phyloP scores from a whole-genome alignment of 495 filamentous ascomycete genomes.

The Neurospora africana region DNA sequence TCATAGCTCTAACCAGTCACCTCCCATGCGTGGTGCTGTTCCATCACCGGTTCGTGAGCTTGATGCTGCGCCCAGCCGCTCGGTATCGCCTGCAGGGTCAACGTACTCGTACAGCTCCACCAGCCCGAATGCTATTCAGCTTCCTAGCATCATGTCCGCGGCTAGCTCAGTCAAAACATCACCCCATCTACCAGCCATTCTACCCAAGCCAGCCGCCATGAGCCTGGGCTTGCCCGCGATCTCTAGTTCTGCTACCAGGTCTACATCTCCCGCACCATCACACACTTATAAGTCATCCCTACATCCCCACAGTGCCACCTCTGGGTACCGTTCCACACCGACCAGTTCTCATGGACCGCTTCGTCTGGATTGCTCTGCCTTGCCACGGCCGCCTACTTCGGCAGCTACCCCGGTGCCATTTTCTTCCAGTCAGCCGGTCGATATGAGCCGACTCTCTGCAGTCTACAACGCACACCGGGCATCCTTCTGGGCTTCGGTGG shows the following conservation, averaged over 20 bases:
- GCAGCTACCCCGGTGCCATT: conserved; percentile 13
- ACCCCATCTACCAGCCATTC: conserved; percentile 42
- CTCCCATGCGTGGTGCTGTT: conserved; percentile 31
- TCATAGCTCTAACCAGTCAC: conserved; percentile 35
- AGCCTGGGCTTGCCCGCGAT: conserved; percentile 26
- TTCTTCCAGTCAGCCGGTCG: conserved; percentile 35
- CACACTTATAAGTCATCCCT: conserved; percentile 27
- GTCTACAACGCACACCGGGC: conserved; percentile 59
- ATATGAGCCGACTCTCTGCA: conserved; percentile 54
- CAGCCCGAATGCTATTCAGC: conserved; percentile 32
- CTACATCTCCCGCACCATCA: conserved; percentile 21
- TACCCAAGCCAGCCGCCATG: conserved; percentile 49
- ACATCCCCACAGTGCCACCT: conserved; percentile 18
- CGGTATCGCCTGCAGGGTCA: conserved; percentile 28
- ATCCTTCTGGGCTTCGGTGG: conserved; percentile 63
- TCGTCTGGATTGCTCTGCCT: conserved; percentile 42
- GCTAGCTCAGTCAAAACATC: conserved; percentile 23
- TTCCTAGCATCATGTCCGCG: conserved; percentile 33
- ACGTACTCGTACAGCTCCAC: conserved; percentile 24
- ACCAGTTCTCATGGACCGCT: conserved; percentile 23
- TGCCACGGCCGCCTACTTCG: conserved; percentile 25
- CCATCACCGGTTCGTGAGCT: conserved; percentile 39
- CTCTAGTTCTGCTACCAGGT: conserved; percentile 7
- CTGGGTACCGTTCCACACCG: conserved; percentile 19
- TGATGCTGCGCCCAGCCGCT: conserved; percentile 18